A percentile compares a stretch with the other conserved stretches of the same genome.
phyloP scores from a whole-genome alignment of 305 asterid genomes.

The Lippia alba region DNA sequence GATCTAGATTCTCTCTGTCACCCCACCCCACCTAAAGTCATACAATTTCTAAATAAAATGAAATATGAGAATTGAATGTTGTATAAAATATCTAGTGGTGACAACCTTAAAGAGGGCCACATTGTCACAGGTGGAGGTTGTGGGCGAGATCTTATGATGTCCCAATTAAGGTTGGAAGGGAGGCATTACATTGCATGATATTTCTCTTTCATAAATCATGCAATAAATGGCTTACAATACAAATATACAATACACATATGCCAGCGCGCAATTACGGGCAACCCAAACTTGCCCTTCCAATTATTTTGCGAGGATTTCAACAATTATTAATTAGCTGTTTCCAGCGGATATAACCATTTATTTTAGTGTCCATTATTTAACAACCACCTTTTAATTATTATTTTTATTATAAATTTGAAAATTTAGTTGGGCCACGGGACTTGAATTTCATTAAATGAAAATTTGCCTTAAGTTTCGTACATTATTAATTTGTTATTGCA shows the following conservation, averaged over 20 bases:
- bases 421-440: too few species aligned
- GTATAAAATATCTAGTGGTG: neutral
- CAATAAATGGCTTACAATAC: neutral
- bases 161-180: neutral
- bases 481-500: too few species aligned
- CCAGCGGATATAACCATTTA: neutral
- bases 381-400: neutral
- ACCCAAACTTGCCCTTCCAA: neutral
- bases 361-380: neutral
- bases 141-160: too few species aligned
- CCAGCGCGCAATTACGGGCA: too few species aligned
- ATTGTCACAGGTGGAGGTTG: neutral
- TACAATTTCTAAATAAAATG: neutral
- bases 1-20: neutral
- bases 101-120: neutral
- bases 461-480: too few species aligned
- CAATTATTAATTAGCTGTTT: constrained; percentile 15
- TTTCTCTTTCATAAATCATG: neutral
- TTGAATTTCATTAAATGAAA: too few species aligned
- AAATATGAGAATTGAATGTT: neutral
- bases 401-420: too few species aligned
- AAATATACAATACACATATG: too few species aligned
- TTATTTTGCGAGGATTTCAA: too few species aligned
- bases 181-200: neutral
- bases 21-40: neutral